Base-by-base conservation (phyloP, 306 rosid species). In the Glycine latifolia region DNA sequence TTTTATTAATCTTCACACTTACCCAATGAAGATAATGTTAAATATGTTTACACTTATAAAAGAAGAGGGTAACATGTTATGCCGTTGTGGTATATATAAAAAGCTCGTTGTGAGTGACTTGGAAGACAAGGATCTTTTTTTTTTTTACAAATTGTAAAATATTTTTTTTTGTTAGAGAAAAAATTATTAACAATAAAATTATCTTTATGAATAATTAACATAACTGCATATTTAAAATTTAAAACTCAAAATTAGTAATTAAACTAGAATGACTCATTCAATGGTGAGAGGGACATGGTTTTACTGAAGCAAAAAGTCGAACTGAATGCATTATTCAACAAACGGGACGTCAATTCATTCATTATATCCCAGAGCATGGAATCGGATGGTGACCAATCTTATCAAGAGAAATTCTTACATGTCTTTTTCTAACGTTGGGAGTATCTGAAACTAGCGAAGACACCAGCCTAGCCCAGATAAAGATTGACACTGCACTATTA, bases 391-490 rank as follows among this genome's bases (percentile, higher is more conserved):
- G 72, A 69, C 50, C 77, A 61, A 77, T 77, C 67, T 44, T 71
- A 77, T 53, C 67, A 15, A 26, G 49, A 20, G 49, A 65, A 73
- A 41, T 55, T 68, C 50, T 68, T 31, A 20, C 39, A 66, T 60
- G 89, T 83, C 81, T 66, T 75, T 86, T 76, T 80, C 84, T 55
- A 75, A 71, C 75, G 15, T 75, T 75, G 75, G 66, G 61, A 73
- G 69, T 39, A 74, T 61, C 76, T 37, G 54, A 70, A 82, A 74
- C 84, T 79, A 47, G 79, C 82, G 76, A 68, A 82, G 73, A 68
- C 74, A 72, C 87, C 87, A 83, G 85, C 83, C 83, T 76, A 80
- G 71, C 87, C 65, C 56, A 17, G 85, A 86, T 83, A 76, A 76
- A 86, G 87, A 86, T 80, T 76, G 81, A 63, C 81, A 46, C 82